Percentiles rank a stretch among this genome's conserved stretches.
Evolutionary conservation across 768 basidiomycete genomes (phyloP).

Genomic region (Pleurotus tuoliensis): DNA sequence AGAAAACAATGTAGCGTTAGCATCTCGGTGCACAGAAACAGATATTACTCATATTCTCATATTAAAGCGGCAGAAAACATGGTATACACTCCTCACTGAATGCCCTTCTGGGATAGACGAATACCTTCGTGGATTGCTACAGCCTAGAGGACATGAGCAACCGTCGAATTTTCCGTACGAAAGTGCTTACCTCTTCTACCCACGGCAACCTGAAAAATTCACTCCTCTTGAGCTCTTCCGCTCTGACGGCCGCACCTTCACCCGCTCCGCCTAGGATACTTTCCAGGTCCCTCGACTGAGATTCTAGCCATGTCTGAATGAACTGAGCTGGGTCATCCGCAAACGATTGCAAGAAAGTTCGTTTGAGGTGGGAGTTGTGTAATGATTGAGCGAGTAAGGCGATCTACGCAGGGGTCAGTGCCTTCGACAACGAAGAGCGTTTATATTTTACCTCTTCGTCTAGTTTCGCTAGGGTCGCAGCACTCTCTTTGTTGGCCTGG

Average conservation of each 20-base stretch:
- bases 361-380: constrained; percentile 83
- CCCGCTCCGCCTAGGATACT: constrained; percentile 83
- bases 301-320: constrained; percentile 88
- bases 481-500: constrained; percentile 66
- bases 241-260: constrained; percentile 74
- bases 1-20: background rate
- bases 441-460: constrained; percentile 74
- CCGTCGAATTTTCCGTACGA: constrained; percentile 2
- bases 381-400: constrained; percentile 81
- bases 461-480: constrained; percentile 61
- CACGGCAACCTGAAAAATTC: constrained; percentile 91
- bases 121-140: constrained; percentile 81
- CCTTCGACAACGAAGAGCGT: background rate
- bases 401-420: constrained; percentile 43
- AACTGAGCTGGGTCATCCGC: constrained; percentile 74
- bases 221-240: constrained; percentile 83
- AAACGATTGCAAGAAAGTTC: constrained; percentile 82
- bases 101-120: background rate
- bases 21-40: background rate
- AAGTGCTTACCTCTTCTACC: constrained; percentile 63
- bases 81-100: background rate
- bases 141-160: constrained; percentile 40
- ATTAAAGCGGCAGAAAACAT: background rate
- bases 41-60: background rate
- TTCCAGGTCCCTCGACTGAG: constrained; percentile 89